Conservation (phyloP, 306 rosid genomes). For the Glycine soja region DNA sequence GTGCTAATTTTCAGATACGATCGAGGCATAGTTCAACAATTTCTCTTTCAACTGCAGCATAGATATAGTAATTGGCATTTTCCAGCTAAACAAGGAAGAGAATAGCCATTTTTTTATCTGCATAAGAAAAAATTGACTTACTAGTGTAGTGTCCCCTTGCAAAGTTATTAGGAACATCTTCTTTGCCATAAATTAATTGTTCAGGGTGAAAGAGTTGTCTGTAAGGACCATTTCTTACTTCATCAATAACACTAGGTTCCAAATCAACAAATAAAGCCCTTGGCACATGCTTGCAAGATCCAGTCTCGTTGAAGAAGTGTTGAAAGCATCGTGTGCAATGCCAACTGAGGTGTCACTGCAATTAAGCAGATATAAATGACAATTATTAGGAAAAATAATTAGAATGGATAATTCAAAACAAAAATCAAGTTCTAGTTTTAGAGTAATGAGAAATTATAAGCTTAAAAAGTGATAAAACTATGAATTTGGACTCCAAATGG, state of each 20-base stretch:
- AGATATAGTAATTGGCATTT: conserved; percentile 36
- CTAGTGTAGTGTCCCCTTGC: conserved; percentile 83
- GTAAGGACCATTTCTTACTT: conserved; percentile 66
- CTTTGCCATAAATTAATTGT: conserved; percentile 80
- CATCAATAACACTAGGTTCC: conserved; percentile 80
- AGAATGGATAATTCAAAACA: not conserved
- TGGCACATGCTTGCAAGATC: conserved; percentile 74
- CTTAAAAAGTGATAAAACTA: not conserved
- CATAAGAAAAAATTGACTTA: conserved; percentile 40
- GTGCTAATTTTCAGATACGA: conserved; percentile 72
- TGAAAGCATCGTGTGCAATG: conserved; percentile 65
- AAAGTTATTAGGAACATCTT: conserved; percentile 82
- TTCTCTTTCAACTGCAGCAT: conserved; percentile 76
- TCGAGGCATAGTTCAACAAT: conserved; percentile 79
- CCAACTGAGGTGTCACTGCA: conserved; percentile 73
- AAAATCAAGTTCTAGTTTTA: conserved; percentile 14
- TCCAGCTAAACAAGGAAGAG: conserved; percentile 29
- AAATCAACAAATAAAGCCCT: conserved; percentile 80
- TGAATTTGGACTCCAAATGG: conserved; percentile 14
- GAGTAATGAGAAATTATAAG: conserved; percentile 29
- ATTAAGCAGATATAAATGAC: conserved; percentile 36
- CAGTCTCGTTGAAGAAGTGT: conserved; percentile 84
- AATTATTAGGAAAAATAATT: conserved; percentile 35
- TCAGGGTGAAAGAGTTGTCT: conserved; percentile 85
- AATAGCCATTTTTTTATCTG: conserved; percentile 10